Evolutionary conservation across 306 rosid genomes (phyloP).

Genomic region (Adenanthera pavonina): DNA sequence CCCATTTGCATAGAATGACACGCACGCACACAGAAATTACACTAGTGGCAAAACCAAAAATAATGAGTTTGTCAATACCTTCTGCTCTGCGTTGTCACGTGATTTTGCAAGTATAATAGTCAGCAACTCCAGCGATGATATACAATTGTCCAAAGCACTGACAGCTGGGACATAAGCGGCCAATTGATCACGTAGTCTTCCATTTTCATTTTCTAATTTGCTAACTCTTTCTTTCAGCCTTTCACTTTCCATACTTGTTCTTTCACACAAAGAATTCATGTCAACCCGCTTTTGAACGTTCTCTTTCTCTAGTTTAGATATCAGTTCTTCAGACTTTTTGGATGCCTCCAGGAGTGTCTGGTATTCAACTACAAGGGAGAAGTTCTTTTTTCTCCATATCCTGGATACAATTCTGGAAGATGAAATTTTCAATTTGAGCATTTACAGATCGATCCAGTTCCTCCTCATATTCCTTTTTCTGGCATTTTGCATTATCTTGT

Average conservation of each 20-base stretch:
- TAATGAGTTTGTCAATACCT: too few species aligned
- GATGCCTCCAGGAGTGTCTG: slow-evolving; percentile 68
- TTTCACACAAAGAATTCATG: slow-evolving; percentile 59
- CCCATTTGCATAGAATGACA: too few species aligned
- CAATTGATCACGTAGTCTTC: slow-evolving; percentile 62
- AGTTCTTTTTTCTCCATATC: slow-evolving; percentile 65
- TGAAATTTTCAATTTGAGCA: slow-evolving; percentile 66
- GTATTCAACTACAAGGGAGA: slow-evolving; percentile 62
- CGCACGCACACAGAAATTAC: too few species aligned
- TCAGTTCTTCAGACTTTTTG: slow-evolving; percentile 52
- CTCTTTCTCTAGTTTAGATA: slow-evolving; percentile 70
- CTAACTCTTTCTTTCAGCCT: slow-evolving; percentile 60
- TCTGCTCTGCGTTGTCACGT: not conserved
- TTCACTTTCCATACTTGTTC: slow-evolving; percentile 60
- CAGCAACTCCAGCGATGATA: slow-evolving; percentile 76
- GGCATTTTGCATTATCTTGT: slow-evolving; percentile 59
- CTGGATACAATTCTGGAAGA: slow-evolving; percentile 65
- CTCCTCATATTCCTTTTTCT: slow-evolving; percentile 65
- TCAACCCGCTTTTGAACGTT: slow-evolving; percentile 52
- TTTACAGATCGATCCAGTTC: slow-evolving; percentile 62
- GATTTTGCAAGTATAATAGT: slow-evolving; percentile 39
- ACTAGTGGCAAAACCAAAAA: too few species aligned
- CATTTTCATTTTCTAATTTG: slow-evolving; percentile 60
- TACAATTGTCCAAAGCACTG: slow-evolving; percentile 62
- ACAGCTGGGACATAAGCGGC: slow-evolving; percentile 72